Evolutionary conservation across 2,329 filamentous ascomycete species (phyloP).

Genomic region (Diaporthe sp.): DNA sequence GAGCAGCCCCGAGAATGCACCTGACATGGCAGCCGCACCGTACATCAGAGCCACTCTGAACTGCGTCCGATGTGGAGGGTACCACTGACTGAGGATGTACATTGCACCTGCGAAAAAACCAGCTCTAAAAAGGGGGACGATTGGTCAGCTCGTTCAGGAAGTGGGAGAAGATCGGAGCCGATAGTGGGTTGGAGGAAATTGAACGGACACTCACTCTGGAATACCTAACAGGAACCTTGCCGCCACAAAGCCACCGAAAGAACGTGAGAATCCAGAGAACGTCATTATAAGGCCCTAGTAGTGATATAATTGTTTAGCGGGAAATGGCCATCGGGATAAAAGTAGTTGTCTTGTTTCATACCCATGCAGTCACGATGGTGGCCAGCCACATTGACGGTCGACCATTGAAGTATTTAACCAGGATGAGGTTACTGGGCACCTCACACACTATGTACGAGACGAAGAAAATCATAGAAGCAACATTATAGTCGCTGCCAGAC

Average conservation of each 20-base stretch:
- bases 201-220: conserved; percentile 50
- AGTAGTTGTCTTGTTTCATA: not conserved
- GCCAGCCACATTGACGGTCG: conserved; percentile 8
- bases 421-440: conserved; percentile 41
- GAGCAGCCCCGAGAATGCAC: conserved; percentile 58
- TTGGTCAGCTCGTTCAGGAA: not conserved
- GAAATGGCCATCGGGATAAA: not conserved
- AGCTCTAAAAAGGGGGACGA: conserved; percentile 43
- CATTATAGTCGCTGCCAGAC: conserved; percentile 48
- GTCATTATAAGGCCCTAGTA: conserved; percentile 59
- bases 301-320: not conserved
- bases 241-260: conserved; percentile 54
- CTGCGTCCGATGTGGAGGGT: conserved; percentile 63
- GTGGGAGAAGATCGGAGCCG: not conserved
- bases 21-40: conserved; percentile 56
- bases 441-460: conserved; percentile 48
- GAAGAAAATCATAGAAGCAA: conserved; percentile 50
- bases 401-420: not conserved
- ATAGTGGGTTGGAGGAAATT: not conserved
- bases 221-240: conserved; percentile 60
- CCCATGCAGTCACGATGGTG: conserved; percentile 1
- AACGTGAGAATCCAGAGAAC: conserved; percentile 60
- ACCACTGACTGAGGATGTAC: conserved; percentile 63
- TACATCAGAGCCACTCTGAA: conserved; percentile 60
- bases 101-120: conserved; percentile 59